phyloP scores from a whole-genome alignment of 306 rosid species.

The Vigna mungo region DNA sequence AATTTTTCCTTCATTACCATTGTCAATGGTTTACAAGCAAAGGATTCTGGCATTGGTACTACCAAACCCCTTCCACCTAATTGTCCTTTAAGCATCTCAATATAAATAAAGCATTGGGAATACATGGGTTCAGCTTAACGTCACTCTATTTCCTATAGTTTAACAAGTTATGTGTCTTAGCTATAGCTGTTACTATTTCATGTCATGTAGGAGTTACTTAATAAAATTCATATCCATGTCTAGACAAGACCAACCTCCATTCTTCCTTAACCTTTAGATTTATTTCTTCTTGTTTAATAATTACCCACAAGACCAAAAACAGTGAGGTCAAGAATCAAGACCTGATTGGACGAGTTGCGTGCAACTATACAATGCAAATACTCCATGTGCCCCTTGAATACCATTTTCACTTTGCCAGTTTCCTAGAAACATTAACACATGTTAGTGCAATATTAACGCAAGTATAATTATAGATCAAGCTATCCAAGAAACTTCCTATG shows the following conservation, averaged over 20 bases:
- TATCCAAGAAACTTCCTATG: constrained; percentile 19
- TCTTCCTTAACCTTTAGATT: constrained; percentile 11
- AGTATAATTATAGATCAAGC: constrained; percentile 34
- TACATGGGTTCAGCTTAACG: too few species aligned
- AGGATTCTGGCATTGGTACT: too few species aligned
- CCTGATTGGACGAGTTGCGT: constrained; percentile 86
- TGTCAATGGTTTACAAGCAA: too few species aligned
- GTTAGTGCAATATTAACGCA: constrained; percentile 30
- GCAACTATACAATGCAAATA: constrained; percentile 90
- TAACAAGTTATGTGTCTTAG: neutral
- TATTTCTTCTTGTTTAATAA: neutral
- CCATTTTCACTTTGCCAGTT: constrained; percentile 75
- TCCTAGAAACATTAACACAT: constrained; percentile 59
- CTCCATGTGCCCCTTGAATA: constrained; percentile 85
- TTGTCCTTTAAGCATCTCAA: too few species aligned
- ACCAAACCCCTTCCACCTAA: too few species aligned
- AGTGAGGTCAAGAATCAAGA: constrained; percentile 42
- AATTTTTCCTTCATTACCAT: too few species aligned
- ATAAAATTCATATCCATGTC: constrained; percentile 1
- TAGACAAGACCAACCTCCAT: neutral
- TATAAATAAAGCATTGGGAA: too few species aligned
- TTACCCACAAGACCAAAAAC: constrained; percentile 28
- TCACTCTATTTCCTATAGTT: too few species aligned
- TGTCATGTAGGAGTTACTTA: neutral
- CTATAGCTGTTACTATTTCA: neutral